Percentiles rank a stretch among this genome's conserved stretches.
Conservation (phyloP, 495 filamentous ascomycete species). For the Aspergillus sparsus region DNA sequence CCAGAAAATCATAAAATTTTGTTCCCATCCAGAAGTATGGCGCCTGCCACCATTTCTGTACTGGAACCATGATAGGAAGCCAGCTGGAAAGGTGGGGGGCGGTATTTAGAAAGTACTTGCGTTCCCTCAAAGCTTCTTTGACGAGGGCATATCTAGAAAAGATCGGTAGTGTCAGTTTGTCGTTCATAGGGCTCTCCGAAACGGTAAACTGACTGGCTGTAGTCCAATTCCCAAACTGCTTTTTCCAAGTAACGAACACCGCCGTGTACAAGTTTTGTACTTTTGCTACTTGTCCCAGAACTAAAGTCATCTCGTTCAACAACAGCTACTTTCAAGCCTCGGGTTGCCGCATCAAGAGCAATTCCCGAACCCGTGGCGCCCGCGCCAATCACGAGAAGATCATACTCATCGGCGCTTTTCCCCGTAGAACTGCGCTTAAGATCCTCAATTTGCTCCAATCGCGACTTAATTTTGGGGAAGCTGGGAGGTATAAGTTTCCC, state of each 20-base stretch:
- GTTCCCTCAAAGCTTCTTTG: slow-evolving; percentile 91
- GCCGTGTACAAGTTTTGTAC: slow-evolving; percentile 95
- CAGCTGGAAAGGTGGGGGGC: slow-evolving; percentile 93
- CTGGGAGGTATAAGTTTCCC: slow-evolving; percentile 77
- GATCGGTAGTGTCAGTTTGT: slow-evolving; percentile 3
- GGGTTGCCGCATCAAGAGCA: slow-evolving; percentile 88
- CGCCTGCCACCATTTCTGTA: slow-evolving; percentile 95
- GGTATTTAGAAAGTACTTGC: slow-evolving; percentile 93
- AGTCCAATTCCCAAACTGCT: slow-evolving; percentile 95
- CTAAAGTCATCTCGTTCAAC: slow-evolving; percentile 97
- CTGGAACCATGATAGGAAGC: slow-evolving; percentile 96
- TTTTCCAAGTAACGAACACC: slow-evolving; percentile 97
- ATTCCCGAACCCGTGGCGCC: slow-evolving; percentile 93
- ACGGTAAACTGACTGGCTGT: slow-evolving; percentile 67
- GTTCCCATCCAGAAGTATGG: slow-evolving; percentile 98
- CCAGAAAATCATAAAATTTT: slow-evolving; percentile 92
- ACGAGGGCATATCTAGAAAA: slow-evolving; percentile 74
- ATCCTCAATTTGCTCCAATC: slow-evolving; percentile 58
- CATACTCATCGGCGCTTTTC: slow-evolving; percentile 58
- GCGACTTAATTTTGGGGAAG: slow-evolving; percentile 75
- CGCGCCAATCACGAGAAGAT: slow-evolving; percentile 87
- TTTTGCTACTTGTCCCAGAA: slow-evolving; percentile 92
- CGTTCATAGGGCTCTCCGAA: background rate
- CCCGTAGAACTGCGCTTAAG: slow-evolving; percentile 40
- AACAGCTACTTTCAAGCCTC: slow-evolving; percentile 88